phyloP scores from a whole-genome alignment of 495 filamentous ascomycete genomes.

The Penicillium arizonense region DNA sequence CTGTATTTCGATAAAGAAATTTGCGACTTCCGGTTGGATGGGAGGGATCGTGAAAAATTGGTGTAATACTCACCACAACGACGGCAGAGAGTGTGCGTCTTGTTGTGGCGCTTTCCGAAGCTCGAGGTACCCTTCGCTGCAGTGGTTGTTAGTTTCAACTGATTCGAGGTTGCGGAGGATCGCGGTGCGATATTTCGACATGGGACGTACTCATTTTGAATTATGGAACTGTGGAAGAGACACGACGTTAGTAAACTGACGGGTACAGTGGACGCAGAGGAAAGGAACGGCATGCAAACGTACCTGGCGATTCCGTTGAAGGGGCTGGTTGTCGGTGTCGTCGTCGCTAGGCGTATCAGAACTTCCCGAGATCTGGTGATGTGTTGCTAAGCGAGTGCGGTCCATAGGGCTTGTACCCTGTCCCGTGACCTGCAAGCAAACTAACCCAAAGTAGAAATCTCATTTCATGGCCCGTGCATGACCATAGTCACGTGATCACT shows the following conservation, averaged over 20 bases:
- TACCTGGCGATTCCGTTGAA: conserved; percentile 52
- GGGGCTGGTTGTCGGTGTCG: conserved; percentile 51
- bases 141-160: conserved; percentile 43
- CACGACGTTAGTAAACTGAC: conserved; percentile 18
- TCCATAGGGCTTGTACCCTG: conserved; percentile 33
- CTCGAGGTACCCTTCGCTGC: conserved; percentile 91
- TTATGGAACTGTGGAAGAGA: conserved; percentile 45
- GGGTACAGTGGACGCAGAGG: neutral
- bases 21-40: conserved; percentile 22
- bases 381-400: conserved; percentile 44
- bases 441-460: neutral
- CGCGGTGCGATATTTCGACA: conserved; percentile 26
- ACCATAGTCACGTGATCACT: neutral
- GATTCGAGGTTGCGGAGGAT: conserved; percentile 25
- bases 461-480: neutral
- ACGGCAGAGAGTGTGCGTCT: conserved; percentile 98
- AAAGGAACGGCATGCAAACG: conserved; percentile 22
- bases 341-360: conserved; percentile 49
- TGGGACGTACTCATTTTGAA: conserved; percentile 65
- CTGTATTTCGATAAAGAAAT: conserved; percentile 20
- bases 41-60: conserved; percentile 14
- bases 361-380: conserved; percentile 39
- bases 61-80: conserved; percentile 84
- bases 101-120: conserved; percentile 99
- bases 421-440: conserved; percentile 24